These are phyloP conservation scores for Musa itinerans DNA, from an alignment of 176 grass and related monocot genomes.

Conservation along the genomic window DNA sequence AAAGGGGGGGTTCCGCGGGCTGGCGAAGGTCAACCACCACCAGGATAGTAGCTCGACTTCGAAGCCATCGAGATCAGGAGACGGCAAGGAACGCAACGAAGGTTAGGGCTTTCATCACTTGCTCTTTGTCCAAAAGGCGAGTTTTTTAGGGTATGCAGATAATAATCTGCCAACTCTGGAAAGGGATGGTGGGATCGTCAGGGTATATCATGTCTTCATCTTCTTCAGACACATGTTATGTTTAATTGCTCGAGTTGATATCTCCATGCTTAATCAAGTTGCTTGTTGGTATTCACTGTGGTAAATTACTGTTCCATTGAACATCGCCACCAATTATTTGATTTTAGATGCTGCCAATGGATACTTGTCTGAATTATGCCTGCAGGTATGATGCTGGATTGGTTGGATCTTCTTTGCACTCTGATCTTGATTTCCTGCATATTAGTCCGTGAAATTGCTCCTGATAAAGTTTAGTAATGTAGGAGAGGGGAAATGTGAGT, in stretches of 20 bases:
- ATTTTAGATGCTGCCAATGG: not conserved
- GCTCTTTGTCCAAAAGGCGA: constrained; percentile 2
- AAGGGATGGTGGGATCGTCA: not conserved
- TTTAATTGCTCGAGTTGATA: not conserved
- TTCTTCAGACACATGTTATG: not conserved
- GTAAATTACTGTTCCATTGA: not conserved
- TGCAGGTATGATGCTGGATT: not conserved
- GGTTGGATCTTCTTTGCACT: not conserved
- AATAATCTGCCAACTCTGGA: not conserved
- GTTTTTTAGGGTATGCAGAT: not conserved
- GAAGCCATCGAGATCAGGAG: not conserved
- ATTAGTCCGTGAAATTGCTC: not conserved
- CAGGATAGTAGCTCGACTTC: constrained; percentile 23
- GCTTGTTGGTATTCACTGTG: not conserved
- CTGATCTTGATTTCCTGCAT: not conserved
- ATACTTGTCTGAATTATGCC: not conserved
- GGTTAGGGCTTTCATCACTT: constrained; percentile 24
- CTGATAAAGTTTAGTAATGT: not conserved
- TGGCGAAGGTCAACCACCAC: constrained; percentile 48
- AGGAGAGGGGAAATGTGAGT: not conserved
- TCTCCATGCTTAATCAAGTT: not conserved
- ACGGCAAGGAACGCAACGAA: constrained; percentile 27
- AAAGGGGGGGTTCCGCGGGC: constrained; percentile 34
- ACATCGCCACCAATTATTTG: not conserved
- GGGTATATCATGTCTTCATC: not conserved